Percentiles rank a stretch among this genome's conserved stretches.
Evolutionary conservation across 768 basidiomycete species (phyloP).

Genomic region (Podaxis pistillaris): DNA sequence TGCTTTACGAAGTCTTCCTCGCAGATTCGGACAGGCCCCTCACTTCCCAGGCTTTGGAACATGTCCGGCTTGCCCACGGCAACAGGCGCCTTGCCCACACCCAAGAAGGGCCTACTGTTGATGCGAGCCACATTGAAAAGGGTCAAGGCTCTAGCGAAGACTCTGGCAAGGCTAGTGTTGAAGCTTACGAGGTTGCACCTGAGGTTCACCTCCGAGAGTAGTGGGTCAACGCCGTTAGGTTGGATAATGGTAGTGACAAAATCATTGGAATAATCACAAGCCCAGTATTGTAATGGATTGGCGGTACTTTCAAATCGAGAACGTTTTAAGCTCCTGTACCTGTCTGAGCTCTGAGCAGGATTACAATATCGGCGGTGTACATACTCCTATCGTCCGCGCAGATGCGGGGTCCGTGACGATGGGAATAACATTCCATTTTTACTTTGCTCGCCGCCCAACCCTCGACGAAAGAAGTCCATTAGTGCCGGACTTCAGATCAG

Average conservation of each 20-base stretch:
- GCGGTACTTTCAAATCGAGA: not conserved
- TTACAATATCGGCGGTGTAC: too few species aligned
- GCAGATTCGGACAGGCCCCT: slow-evolving; percentile 35
- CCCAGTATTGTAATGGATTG: not conserved
- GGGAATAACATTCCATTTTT: not conserved
- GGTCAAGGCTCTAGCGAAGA: not conserved
- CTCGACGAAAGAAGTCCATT: too few species aligned
- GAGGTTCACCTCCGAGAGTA: not conserved
- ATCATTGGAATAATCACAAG: not conserved
- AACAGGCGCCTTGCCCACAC: slow-evolving; percentile 7
- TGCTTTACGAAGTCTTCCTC: slow-evolving; percentile 57
- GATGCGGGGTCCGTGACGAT: not conserved
- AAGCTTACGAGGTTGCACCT: slow-evolving; percentile 1
- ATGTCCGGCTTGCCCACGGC: not conserved
- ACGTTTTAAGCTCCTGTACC: not conserved
- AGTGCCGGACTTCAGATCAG: not conserved
- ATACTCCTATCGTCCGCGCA: not conserved
- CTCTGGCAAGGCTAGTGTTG: slow-evolving; percentile 3
- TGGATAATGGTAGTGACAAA: not conserved
- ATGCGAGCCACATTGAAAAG: not conserved
- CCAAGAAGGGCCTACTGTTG: not conserved
- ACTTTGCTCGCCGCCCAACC: too few species aligned
- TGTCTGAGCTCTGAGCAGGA: too few species aligned
- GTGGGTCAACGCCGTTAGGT: not conserved
- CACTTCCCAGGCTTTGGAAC: not conserved